Percentiles rank a stretch among this genome's conserved stretches.
phyloP scores from a whole-genome alignment of 2,329 filamentous ascomycete species.

The Phialophora expanda region DNA sequence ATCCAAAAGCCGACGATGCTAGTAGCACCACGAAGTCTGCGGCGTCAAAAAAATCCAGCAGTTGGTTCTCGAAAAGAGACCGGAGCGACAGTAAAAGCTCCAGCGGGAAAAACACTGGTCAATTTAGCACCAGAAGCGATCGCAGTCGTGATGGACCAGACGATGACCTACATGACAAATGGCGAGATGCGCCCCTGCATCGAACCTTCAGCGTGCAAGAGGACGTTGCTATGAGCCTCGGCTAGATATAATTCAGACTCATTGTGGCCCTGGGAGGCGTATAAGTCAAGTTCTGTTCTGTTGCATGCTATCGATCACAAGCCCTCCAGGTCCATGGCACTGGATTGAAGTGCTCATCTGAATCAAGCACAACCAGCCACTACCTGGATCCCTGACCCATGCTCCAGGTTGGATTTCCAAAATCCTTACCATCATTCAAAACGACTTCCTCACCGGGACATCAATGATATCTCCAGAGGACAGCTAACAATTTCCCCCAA shows the following conservation, averaged over 20 bases:
- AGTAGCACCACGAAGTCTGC: conserved; percentile 22
- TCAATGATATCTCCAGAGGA: not conserved
- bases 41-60: conserved; percentile 24
- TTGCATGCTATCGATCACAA: not conserved
- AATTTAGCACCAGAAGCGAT: conserved; percentile 31
- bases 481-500: not conserved
- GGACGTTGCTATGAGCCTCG: conserved; percentile 35
- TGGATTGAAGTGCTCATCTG: not conserved
- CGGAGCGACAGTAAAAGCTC: conserved; percentile 36
- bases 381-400: not conserved
- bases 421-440: no score
- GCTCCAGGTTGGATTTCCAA: not conserved
- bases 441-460: not conserved
- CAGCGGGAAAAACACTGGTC: conserved; percentile 36
- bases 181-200: conserved; percentile 29
- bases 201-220: conserved; percentile 33
- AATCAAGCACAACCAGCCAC: not conserved
- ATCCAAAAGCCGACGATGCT: conserved; percentile 25
- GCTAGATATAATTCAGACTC: conserved; percentile 12
- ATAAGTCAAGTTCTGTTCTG: not conserved
- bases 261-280: not conserved
- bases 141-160: conserved; percentile 36
- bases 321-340: not conserved
- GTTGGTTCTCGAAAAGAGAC: conserved; percentile 36
- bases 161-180: conserved; percentile 36